Evolutionary conservation across 78 protist genomes (phyloP).

Genomic region (Creolimax fragrantissima): DNA sequence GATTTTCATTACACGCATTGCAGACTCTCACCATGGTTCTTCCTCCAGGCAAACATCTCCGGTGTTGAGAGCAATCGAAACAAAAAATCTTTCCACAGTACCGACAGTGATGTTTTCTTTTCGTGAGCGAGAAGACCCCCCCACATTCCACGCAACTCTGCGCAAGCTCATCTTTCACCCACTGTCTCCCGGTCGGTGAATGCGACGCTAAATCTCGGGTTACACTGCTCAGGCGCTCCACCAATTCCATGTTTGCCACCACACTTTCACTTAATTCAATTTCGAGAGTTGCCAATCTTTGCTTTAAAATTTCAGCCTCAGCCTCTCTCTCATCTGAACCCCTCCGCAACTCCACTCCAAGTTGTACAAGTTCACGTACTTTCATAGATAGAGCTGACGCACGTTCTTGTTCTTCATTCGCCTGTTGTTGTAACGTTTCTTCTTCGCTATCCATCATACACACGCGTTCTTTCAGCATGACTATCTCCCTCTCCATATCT

Average conservation of each 20-base stretch:
- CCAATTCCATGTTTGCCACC: background rate
- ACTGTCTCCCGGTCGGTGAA: background rate
- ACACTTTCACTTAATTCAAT: background rate
- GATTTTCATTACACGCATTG: background rate
- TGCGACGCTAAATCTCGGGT: background rate
- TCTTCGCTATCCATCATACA: background rate
- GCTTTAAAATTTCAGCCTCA: background rate
- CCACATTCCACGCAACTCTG: background rate
- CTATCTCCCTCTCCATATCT: background rate
- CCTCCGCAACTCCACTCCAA: background rate
- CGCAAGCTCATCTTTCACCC: background rate
- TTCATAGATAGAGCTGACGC: background rate
- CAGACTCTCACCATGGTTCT: background rate
- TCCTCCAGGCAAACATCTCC: background rate
- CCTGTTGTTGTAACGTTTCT: background rate
- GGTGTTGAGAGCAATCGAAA: background rate
- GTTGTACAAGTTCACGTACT: background rate
- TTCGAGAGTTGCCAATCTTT: background rate
- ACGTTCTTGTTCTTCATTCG: background rate
- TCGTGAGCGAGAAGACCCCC: background rate
- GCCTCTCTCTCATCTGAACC: background rate
- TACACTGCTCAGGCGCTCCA: background rate
- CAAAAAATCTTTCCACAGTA: background rate
- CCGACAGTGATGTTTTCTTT: background rate
- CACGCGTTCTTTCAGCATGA: background rate